Percentiles rank a stretch among this genome's conserved stretches.
Evolutionary conservation across 495 filamentous ascomycete genomes (phyloP).

Genomic region (Jackrogersella multiformis): DNA sequence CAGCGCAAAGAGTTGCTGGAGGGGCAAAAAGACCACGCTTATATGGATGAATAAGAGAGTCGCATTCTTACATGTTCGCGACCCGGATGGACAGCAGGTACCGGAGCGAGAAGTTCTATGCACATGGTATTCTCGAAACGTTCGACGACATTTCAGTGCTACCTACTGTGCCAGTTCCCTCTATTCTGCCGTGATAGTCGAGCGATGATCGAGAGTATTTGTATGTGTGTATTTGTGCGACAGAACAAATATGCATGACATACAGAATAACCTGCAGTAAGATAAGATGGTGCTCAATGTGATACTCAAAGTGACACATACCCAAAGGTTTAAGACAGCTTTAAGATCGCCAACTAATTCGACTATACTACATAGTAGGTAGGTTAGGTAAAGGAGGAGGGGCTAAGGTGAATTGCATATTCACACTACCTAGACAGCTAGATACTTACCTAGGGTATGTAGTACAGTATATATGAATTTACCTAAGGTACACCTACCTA

Average conservation of each 20-base stretch:
- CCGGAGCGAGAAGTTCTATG: slow-evolving; percentile 7
- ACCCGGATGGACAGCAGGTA: background rate
- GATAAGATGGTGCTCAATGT: slow-evolving; percentile 17
- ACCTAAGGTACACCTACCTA: no score
- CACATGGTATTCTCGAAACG: slow-evolving; percentile 25
- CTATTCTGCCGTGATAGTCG: slow-evolving; percentile 32
- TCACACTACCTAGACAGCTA: no score
- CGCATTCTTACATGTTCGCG: background rate
- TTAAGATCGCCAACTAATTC: background rate
- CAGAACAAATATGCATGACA: slow-evolving; percentile 34
- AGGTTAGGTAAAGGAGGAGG: background rate
- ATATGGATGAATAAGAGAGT: slow-evolving; percentile 29
- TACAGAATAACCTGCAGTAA: slow-evolving; percentile 39
- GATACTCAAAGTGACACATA: no score
- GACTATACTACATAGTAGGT: background rate
- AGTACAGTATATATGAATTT: no score
- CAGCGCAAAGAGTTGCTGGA: slow-evolving; percentile 19
- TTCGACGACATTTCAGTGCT: slow-evolving; percentile 18
- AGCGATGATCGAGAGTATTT: slow-evolving; percentile 28
- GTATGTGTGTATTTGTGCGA: slow-evolving; percentile 33
- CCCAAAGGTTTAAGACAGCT: background rate
- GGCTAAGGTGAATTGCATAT: background rate
- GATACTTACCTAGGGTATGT: no score
- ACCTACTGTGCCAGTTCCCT: no score
- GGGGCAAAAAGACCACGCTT: slow-evolving; percentile 25